phyloP scores from a whole-genome alignment of 139 green algal genomes.

The Chlorella sp. region DNA sequence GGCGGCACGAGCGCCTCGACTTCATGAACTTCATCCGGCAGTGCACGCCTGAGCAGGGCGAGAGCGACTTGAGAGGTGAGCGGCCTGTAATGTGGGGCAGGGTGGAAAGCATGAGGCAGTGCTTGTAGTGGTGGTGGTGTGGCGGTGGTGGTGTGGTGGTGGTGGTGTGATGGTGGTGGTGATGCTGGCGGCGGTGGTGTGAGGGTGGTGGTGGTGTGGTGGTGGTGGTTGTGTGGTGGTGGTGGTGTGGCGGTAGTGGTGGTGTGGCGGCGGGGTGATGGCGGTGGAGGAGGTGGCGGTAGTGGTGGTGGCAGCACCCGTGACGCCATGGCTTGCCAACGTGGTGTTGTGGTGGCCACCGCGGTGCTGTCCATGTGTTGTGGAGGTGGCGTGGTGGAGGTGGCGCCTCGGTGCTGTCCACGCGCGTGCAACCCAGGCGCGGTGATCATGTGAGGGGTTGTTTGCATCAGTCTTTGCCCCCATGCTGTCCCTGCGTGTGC shows the following conservation, averaged over 20 bases:
- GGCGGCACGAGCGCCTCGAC: background rate
- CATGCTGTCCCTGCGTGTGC: background rate
- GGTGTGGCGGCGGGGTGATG: background rate
- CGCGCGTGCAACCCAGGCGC: background rate
- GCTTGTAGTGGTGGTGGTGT: background rate
- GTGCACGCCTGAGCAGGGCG: background rate
- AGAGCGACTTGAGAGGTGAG: background rate
- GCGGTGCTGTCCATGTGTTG: no score
- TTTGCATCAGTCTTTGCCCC: background rate
- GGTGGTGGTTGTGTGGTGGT: background rate
- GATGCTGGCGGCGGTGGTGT: no score
- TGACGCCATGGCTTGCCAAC: no score
- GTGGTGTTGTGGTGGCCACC: no score
- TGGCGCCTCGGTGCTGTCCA: background rate
- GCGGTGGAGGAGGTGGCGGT: background rate
- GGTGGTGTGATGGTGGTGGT: background rate
- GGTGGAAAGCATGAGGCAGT: background rate
- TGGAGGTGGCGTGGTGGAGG: background rate
- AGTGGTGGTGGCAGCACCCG: no score
- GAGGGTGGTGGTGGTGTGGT: background rate
- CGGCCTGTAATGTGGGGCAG: background rate
- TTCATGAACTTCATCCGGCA: background rate
- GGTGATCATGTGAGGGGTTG: background rate
- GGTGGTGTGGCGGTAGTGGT: background rate
- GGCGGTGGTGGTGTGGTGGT: background rate